Evolutionary conservation across 2,329 filamentous ascomycete species (phyloP).

Genomic region (Botrytis fragariae): DNA sequence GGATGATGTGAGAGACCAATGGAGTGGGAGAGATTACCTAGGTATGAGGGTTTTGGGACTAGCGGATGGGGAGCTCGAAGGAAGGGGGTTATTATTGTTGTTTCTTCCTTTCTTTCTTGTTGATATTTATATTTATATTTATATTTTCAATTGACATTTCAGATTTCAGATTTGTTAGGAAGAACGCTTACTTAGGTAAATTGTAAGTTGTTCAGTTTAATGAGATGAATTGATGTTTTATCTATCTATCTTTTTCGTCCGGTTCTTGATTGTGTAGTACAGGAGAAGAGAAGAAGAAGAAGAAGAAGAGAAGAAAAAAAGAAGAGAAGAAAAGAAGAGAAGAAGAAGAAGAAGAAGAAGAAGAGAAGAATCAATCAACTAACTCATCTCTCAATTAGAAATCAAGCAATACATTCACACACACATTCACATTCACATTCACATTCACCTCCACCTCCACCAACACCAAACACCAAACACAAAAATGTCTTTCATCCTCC

Average conservation of each 20-base stretch:
- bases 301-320: not conserved
- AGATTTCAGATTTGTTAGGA: not conserved
- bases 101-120: not conserved
- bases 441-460: not conserved
- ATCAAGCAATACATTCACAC: too few relatives aligned
- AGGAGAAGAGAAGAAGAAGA: not conserved
- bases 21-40: not conserved
- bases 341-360: not conserved
- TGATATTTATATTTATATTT: not conserved
- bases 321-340: too few relatives aligned
- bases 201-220: not conserved
- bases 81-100: too few relatives aligned
- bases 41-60: not conserved
- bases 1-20: not conserved
- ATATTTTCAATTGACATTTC: not conserved
- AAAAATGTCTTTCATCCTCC: conserved; percentile 35
- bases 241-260: not conserved
- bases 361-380: not conserved
- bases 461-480: not conserved
- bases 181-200: not conserved
- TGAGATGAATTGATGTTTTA: not conserved
- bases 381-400: not conserved
- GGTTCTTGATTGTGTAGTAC: not conserved
- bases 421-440: not conserved
- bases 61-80: not conserved